Evolutionary conservation across 129 eudicot genomes (phyloP), one percentile per base, ranked within the genome.

Genomic region (Chrysanthemum lavandulifolium): DNA sequence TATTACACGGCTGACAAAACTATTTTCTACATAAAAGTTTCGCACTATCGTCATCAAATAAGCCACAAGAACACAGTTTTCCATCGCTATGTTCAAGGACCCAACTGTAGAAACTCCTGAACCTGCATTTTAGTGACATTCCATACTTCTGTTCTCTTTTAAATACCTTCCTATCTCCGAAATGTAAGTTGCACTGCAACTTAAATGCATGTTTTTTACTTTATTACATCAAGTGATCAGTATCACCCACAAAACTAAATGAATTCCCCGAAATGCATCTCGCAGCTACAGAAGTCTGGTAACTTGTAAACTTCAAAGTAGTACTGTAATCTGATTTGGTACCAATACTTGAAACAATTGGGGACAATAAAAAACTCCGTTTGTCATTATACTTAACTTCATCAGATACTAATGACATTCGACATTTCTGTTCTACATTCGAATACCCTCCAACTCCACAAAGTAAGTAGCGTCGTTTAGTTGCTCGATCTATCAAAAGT

Each of bases 391-490:
- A 36, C 40, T 2, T 33, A 33, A 33, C 40, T 33, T 33, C 43
- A 36, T 5, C 43, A 36, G 43, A 36, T 36, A 36, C 43, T 36
- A 36, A 36, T 36, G 43, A 6, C 40, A 4, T 3, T 33, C 40
- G 43, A 36, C 43, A 36, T 36, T 36, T 4, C 43, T 36, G 43
- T 36, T 36, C 40, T 36, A 36, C 16, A 61, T 10, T 33, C 29
- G 6, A 31, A n/a, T 50, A n/a, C 51, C 27, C 27, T 23, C 19
- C 61, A 61, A 49, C 78, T 51, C 51, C 78, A 62, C 63, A 49
- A 73, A 48, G n/a, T 73, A 36, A 36, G 40, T 33, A 33, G 40
- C 67, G 29, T 27, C 40, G 56, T 21, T 54, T 76, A 68, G 62
- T 67, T 57, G 48, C 53, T 68, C 69, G 18, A 55, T 66, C 65